Evolutionary conservation across 1,284 basidiomycete genomes (phyloP), one percentile per base, ranked within the genome.

Genomic region (Ustilago bromivora): DNA sequence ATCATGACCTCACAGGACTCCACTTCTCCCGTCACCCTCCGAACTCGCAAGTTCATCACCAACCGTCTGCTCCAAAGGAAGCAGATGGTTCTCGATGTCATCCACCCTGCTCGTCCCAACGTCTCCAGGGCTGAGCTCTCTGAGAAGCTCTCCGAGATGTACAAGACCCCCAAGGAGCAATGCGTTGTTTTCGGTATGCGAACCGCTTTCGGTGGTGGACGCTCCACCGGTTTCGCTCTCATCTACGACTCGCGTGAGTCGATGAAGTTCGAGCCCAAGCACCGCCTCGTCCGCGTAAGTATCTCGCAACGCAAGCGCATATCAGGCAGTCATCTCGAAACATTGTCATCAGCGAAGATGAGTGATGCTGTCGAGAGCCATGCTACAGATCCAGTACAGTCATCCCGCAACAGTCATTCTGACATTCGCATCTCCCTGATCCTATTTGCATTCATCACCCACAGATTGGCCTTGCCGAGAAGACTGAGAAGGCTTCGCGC

Each of bases 11-110:
- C 53, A 41, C 66, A 86, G 87, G 95, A 96, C 89, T 90, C 89
- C 88, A 89, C 91, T 89, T 92, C 95, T 88, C 93, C 96, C 83
- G 91, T 99, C 85, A 99, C 97, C 82, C 90, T 99, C 87, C 94
- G 97, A 86, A 98, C 97, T 70, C 93, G 96, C 89, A 98, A 99
- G 90, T 99, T 99, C 91, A 94, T 98, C 88, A 98, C 96, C 86
- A 99, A 99, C 92, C 94, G 95, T 82, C 93, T 99, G 81, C 90
- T 99, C 71, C 92, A 94, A 86, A 93, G 97, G 86, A 89, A 88
- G 86, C 90, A 90, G 80, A 85, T 87, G 82, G 91, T 98, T 83
- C 90, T 98, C 77, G 96, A 98, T 86, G 91, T 99, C 86, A 92
- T 98, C 84, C 97, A 99, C 90, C 96, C 97, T 41, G 93, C 92